Conservation (phyloP, 306 rosid species). For the Malus fusca region DNA sequence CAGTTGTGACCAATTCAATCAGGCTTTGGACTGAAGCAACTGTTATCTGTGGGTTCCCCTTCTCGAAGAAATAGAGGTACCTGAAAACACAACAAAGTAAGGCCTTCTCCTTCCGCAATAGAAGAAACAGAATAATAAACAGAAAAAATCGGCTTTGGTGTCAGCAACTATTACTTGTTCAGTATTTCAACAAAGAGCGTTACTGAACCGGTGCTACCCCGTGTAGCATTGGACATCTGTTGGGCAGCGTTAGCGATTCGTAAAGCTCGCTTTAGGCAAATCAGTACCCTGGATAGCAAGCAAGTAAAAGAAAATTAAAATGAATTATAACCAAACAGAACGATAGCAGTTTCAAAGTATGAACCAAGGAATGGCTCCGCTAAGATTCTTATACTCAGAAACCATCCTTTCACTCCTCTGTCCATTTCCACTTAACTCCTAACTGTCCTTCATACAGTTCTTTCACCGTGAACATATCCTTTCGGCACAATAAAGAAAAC, state of each 20-base stretch:
- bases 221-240: slow-evolving; percentile 78
- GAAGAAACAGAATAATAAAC: neutral
- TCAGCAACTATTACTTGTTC: slow-evolving; percentile 61
- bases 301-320: neutral
- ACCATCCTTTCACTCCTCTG: neutral
- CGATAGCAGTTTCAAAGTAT: neutral
- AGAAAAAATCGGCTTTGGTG: neutral
- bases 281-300: slow-evolving; percentile 54
- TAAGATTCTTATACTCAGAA: neutral
- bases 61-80: slow-evolving; percentile 93
- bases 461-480: neutral
- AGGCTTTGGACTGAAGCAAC: slow-evolving; percentile 74
- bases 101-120: neutral
- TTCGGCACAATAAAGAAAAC: neutral
- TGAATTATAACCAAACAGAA: neutral
- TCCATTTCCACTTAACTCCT: neutral
- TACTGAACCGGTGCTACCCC: slow-evolving; percentile 79
- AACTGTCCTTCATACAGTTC: neutral
- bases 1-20: slow-evolving; percentile 73
- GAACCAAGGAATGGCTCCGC: neutral
- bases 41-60: slow-evolving; percentile 81
- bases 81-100: slow-evolving; percentile 27
- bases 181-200: slow-evolving; percentile 84
- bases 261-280: slow-evolving; percentile 84
- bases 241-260: slow-evolving; percentile 94